Conservation (phyloP, 2,329 filamentous ascomycete genomes). For the Sordariomycetes sp. region DNA sequence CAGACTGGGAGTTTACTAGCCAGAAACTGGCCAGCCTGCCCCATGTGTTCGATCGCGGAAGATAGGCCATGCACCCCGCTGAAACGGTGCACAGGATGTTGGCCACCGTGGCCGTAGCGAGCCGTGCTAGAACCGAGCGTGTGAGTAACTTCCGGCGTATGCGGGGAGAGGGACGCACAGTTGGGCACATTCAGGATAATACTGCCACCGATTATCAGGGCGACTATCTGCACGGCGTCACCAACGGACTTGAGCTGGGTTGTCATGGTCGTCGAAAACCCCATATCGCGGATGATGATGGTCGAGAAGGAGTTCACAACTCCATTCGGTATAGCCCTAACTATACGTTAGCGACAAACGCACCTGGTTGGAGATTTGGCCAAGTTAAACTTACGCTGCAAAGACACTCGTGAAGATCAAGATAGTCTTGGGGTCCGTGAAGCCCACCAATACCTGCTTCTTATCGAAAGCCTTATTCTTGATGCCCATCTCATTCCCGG, state of each 20-base stretch:
- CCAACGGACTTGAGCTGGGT: not conserved
- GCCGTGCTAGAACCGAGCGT: not conserved
- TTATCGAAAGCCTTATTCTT: conserved; percentile 20
- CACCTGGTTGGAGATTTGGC: not conserved
- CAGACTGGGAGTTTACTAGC: not conserved
- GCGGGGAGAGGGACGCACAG: not conserved
- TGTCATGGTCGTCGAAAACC: not conserved
- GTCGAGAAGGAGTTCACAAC: not conserved
- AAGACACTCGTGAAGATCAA: conserved; percentile 6
- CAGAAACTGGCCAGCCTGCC: not conserved
- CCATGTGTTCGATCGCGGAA: not conserved
- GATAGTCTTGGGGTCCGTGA: conserved; percentile 18
- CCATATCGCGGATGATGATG: not conserved
- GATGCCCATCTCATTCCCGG: conserved; percentile 21
- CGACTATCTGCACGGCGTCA: not conserved
- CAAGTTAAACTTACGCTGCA: not conserved
- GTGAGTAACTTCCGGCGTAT: not conserved
- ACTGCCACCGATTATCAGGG: not conserved
- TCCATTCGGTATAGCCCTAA: not conserved
- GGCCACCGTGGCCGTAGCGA: not conserved
- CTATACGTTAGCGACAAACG: not conserved
- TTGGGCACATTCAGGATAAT: not conserved
- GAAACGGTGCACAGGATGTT: not conserved
- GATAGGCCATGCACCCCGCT: not conserved
- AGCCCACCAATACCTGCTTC: conserved; percentile 15